Percentiles rank a stretch among this genome's conserved stretches.
Evolutionary conservation across 192 early-diverging fungal genomes (phyloP).

Genomic region (Backusella australiensis): DNA sequence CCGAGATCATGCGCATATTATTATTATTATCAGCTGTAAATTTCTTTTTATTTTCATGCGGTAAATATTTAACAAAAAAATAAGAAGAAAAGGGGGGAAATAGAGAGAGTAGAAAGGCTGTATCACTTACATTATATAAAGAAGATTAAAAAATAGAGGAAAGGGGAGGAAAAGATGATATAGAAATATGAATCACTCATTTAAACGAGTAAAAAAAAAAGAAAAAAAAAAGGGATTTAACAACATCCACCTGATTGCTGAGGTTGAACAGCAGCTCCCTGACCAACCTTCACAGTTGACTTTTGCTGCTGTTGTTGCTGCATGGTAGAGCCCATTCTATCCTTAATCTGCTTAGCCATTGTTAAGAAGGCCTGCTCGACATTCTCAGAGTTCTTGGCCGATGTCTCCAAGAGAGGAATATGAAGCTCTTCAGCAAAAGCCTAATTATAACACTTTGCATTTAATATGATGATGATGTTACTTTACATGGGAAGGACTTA

Average conservation of each 20-base stretch:
- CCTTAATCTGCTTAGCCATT: conserved; percentile 99
- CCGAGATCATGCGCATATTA: too few species aligned
- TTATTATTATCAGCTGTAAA: background rate
- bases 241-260: conserved; percentile 38
- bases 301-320: conserved; percentile 32
- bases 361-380: conserved; percentile 99
- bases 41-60: background rate
- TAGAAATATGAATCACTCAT: background rate
- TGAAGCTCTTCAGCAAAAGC: conserved; percentile 88
- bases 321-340: conserved; percentile 56
- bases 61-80: background rate
- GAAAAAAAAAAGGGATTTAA: conserved; percentile 5
- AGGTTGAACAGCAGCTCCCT: conserved; percentile 36
- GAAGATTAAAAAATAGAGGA: background rate
- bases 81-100: background rate
- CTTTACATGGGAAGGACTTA: background rate
- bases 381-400: conserved; percentile 96
- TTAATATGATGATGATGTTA: background rate
- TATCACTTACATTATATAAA: conserved; percentile 5
- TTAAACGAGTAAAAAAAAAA: background rate
- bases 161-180: background rate
- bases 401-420: conserved; percentile 97
- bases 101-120: background rate
- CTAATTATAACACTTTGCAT: background rate
- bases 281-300: conserved; percentile 37